Evolutionary conservation across 2,329 filamentous ascomycete genomes (phyloP).

Genomic region (Rhinocladiella mackenziei): DNA sequence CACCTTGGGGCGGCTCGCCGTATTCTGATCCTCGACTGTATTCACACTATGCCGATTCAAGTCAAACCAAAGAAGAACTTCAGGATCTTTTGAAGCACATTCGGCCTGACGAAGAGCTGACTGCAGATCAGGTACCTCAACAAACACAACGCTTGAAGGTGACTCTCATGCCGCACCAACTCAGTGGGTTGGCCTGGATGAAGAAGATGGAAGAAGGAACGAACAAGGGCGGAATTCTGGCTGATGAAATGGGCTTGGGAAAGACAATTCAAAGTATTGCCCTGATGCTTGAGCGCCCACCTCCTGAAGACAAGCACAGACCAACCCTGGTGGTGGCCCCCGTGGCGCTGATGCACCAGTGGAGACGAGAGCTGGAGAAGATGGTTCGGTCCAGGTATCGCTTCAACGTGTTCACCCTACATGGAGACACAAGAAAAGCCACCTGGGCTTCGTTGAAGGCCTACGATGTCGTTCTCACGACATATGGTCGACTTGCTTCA

Average conservation of each 20-base stretch:
- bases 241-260: conserved; percentile 78
- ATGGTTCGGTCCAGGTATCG: conserved; percentile 60
- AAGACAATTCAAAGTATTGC: conserved; percentile 81
- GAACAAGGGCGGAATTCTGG: conserved; percentile 71
- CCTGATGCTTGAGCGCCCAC: conserved; percentile 66
- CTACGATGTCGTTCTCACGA: conserved; percentile 74
- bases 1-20: too few species aligned
- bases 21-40: too few species aligned
- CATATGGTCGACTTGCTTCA: conserved; percentile 66
- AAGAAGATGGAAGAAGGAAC: conserved; percentile 66
- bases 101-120: conserved; percentile 64
- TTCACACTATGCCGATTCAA: conserved; percentile 39
- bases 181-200: conserved; percentile 72
- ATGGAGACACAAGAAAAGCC: conserved; percentile 57
- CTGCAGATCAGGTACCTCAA: conserved; percentile 47
- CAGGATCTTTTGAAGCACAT: conserved; percentile 69
- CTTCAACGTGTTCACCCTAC: conserved; percentile 65
- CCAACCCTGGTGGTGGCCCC: conserved; percentile 82
- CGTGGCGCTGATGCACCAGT: conserved; percentile 75
- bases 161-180: conserved; percentile 75
- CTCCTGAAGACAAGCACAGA: conserved; percentile 55
- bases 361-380: conserved; percentile 71
- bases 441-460: conserved; percentile 58
- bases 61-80: conserved; percentile 61
- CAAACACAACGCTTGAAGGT: conserved; percentile 67